phyloP scores from a whole-genome alignment of 768 basidiomycete species.

The Boletus sensibilis region DNA sequence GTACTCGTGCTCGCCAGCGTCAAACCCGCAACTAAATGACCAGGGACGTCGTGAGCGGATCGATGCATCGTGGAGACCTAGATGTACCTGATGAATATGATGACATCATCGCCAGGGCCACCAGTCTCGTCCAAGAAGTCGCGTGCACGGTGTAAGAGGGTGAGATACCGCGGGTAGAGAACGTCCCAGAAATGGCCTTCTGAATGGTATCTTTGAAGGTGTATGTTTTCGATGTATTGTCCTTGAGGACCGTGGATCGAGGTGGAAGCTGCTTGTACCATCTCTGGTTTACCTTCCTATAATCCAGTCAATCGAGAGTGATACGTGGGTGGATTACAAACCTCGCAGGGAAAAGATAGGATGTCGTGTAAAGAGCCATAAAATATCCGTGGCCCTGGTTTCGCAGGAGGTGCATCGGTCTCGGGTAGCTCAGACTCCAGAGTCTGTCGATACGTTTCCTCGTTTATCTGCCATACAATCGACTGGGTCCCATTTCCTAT shows the following conservation, averaged over 20 bases:
- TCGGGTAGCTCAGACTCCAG: conserved; percentile 47
- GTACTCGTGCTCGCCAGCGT: conserved; percentile 91
- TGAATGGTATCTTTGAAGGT: conserved; percentile 4
- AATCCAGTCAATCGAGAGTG: conserved; percentile 2
- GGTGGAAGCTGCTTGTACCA: conserved; percentile 82
- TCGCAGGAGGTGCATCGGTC: conserved; percentile 27
- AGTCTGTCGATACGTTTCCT: conserved; percentile 72
- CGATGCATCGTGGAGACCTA: background rate
- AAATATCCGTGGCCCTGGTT: conserved; percentile 61
- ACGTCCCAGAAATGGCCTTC: conserved; percentile 16
- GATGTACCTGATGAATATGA: conserved; percentile 85
- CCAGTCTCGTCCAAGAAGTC: conserved; percentile 70
- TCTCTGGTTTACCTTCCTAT: conserved; percentile 75
- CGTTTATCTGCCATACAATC: conserved; percentile 88
- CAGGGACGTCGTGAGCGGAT: background rate
- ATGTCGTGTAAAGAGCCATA: conserved; percentile 96
- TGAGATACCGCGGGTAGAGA: conserved; percentile 64
- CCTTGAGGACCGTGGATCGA: conserved; percentile 20
- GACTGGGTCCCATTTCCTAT: conserved; percentile 94
- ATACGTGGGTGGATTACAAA: conserved; percentile 24
- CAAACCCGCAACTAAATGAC: conserved; percentile 78
- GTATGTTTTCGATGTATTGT: conserved; percentile 31
- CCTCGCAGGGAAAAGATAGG: conserved; percentile 90
- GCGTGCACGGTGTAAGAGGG: conserved; percentile 63
- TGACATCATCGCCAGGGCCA: conserved; percentile 61